Base-by-base conservation (phyloP, 139 green algal genomes). In the Micromonas pusilla region DNA sequence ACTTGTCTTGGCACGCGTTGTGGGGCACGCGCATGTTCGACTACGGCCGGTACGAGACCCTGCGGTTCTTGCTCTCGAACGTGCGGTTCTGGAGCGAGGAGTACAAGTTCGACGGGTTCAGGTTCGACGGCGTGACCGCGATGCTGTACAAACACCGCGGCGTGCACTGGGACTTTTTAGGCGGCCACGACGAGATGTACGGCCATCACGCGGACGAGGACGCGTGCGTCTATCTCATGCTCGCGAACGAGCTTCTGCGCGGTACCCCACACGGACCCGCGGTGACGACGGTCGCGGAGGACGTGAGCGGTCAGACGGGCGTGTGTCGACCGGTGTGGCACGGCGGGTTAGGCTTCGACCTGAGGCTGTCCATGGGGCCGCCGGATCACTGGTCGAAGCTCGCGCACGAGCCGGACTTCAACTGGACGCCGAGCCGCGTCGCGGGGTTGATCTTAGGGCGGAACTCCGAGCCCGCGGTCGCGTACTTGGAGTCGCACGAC, bases 341-440 rank as follows among this genome's bases (percentile, higher is more conserved):
- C 77, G 91, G 93, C 37, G 94, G 94, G 2, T 70, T 96, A 13
- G 94, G 94, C n/a, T 98, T 98, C 80, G 92, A 98, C 85, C 91
- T 90, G 81, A 79, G 91, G 26, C 87, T 98, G 37, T 88, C 80
- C 74, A 98, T 98, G 94, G 92, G 85, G 21, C 88, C 97, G 36
- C 94, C 94, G 19, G 94, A 98, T 84, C 87, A 87, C 30, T 98
- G 93, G 93, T 93, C 95, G 72, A 72, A 87, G 67, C 62, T 89
- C 65, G 85, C 92, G 84, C 73, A 96, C 72, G 67, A 78, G 9
- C 77, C 80, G 26, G 94, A 98, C 80, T 92, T 97, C 86, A 26
- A 96, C 37, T 96, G 91, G 90, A 82, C 68, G 63, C 90, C 90
- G 90, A 28, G 75, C 30, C 85, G 91, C 25, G 82, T 98, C 4